Evolutionary conservation across 2,329 filamentous ascomycete species (phyloP).

Genomic region (Elsinoe necatrix): DNA sequence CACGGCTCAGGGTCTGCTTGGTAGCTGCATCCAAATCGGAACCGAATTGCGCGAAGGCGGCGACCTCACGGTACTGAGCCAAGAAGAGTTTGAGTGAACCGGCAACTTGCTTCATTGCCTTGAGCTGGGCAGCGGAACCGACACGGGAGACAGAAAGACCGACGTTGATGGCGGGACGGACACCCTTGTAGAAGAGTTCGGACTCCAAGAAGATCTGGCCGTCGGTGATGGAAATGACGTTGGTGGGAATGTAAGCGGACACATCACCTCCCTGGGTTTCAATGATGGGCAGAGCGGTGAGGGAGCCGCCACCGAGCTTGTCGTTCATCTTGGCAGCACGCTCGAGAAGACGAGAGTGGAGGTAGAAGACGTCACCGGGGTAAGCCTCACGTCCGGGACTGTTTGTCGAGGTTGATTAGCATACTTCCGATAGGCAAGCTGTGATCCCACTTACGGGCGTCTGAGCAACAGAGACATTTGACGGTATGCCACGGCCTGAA

Average conservation of each 20-base stretch:
- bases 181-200: constrained; percentile 99
- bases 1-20: constrained; percentile 96
- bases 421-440: not conserved
- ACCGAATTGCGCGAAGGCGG: constrained; percentile 99
- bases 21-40: constrained; percentile 98
- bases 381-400: constrained; percentile 93
- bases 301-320: constrained; percentile 87
- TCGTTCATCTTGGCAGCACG: constrained; percentile 99
- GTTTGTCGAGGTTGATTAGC: not conserved
- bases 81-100: constrained; percentile 99
- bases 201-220: constrained; percentile 99
- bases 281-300: constrained; percentile 95
- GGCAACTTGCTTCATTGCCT: constrained; percentile 99
- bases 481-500: constrained; percentile 67
- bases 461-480: constrained; percentile 98
- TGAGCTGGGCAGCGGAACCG: constrained; percentile 98
- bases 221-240: constrained; percentile 99
- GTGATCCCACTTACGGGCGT: constrained; percentile 51
- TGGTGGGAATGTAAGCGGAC: constrained; percentile 99
- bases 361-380: constrained; percentile 98
- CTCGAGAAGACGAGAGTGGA: constrained; percentile 98
- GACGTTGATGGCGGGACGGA: constrained; percentile 99
- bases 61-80: constrained; percentile 99
- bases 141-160: constrained; percentile 99
- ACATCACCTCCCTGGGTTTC: constrained; percentile 99